These are phyloP conservation scores for Gracilariopsis chorda DNA, from an alignment of 23 red algal genomes.

Conservation along the genomic window DNA sequence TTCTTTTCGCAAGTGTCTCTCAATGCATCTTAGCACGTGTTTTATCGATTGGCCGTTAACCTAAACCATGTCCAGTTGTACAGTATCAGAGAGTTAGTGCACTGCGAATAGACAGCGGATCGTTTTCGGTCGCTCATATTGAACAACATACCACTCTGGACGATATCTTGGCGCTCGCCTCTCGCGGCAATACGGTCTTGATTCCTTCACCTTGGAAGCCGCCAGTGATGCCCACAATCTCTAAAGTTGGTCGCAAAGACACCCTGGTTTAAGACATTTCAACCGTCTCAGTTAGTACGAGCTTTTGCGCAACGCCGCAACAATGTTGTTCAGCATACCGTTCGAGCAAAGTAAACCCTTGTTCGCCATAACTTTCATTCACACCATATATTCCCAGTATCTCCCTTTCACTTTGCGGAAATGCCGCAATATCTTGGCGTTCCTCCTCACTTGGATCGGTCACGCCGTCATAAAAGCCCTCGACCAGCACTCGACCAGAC, in stretches of 20 bases:
- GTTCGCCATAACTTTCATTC: constrained; percentile 54
- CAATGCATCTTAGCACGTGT: neutral
- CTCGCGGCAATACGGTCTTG: constrained; percentile 77
- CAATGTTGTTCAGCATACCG: constrained; percentile 2
- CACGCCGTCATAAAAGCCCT: constrained; percentile 80
- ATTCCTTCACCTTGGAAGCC: constrained; percentile 85
- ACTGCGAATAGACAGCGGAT: neutral
- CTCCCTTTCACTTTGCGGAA: constrained; percentile 23
- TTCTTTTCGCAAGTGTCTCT: constrained; percentile 4
- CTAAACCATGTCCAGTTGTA: neutral
- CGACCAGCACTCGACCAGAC: constrained; percentile 40
- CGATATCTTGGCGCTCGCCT: constrained; percentile 72
- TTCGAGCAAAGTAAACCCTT: constrained; percentile 53
- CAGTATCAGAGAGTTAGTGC: neutral
- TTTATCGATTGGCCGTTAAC: constrained; percentile 62
- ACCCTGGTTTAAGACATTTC: constrained; percentile 13
- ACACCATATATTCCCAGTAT: constrained; percentile 27
- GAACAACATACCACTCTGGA: constrained; percentile 40
- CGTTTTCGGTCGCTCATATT: too few relatives aligned
- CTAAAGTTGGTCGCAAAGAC: constrained; percentile 77
- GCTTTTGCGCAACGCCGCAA: too few relatives aligned
- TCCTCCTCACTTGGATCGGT: constrained; percentile 44
- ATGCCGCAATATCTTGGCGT: constrained; percentile 4
- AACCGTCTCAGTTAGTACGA: too few relatives aligned
- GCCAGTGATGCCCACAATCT: constrained; percentile 89